phyloP scores from a whole-genome alignment of 768 basidiomycete species.

The Phanerodontia chrysosporium region DNA sequence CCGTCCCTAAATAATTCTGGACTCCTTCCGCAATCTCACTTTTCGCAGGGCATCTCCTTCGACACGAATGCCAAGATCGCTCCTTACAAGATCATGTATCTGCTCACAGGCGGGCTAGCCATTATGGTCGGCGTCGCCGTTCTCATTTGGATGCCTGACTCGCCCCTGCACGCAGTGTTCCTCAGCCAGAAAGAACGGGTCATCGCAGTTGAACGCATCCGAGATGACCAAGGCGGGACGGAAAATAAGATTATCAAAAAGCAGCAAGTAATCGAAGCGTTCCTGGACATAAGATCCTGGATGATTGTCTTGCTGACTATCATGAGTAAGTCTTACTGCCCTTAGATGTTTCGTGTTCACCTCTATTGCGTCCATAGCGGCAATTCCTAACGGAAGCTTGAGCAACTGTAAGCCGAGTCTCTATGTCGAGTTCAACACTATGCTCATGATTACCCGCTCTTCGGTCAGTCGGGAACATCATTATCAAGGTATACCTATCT shows the following conservation, averaged over 20 bases:
- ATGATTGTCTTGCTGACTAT: constrained; percentile 59
- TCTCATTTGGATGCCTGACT: constrained; percentile 60
- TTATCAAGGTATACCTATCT: constrained; percentile 36
- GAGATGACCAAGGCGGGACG: constrained; percentile 61
- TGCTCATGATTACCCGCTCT: not conserved
- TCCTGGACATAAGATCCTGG: constrained; percentile 58
- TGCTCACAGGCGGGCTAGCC: constrained; percentile 56
- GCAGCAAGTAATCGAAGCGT: constrained; percentile 52
- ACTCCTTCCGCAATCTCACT: not conserved
- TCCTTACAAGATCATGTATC: constrained; percentile 59
- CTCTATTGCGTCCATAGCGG: constrained; percentile 40
- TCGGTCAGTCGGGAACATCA: constrained; percentile 49
- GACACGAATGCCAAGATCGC: constrained; percentile 42
- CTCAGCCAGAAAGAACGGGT: constrained; percentile 56
- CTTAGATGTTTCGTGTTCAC: not conserved
- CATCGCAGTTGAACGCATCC: constrained; percentile 59
- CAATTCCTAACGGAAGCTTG: constrained; percentile 61
- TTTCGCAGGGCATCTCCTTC: constrained; percentile 44
- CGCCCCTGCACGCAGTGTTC: constrained; percentile 55
- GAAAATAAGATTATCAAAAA: constrained; percentile 57
- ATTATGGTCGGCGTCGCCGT: constrained; percentile 54
- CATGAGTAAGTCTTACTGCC: constrained; percentile 39
- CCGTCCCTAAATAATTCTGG: not conserved
- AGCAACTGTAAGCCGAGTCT: constrained; percentile 46
- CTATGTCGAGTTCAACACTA: not conserved